Conservation (phyloP, 2,329 filamentous ascomycete genomes). For the Fonsecaea monophora region DNA sequence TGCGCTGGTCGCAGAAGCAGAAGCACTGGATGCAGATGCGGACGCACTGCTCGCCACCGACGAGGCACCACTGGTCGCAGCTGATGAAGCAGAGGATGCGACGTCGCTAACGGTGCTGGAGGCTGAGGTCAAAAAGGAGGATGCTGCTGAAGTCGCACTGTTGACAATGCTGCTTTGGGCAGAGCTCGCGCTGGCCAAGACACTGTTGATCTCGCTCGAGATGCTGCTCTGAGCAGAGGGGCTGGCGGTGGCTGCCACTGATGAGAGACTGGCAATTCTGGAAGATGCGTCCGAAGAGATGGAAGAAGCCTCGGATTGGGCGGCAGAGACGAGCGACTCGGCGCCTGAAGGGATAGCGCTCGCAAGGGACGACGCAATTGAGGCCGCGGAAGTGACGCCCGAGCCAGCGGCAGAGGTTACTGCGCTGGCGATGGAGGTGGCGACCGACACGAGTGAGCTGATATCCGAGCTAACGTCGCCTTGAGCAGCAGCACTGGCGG, state of each 20-base stretch:
- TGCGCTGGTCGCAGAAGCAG: slow-evolving; percentile 20
- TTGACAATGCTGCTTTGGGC: slow-evolving; percentile 21
- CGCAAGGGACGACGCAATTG: slow-evolving; percentile 29
- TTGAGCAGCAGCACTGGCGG: slow-evolving; percentile 26
- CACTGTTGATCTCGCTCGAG: slow-evolving; percentile 31
- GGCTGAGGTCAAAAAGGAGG: slow-evolving; percentile 23
- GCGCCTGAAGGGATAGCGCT: slow-evolving; percentile 17
- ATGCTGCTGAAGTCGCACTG: slow-evolving; percentile 22
- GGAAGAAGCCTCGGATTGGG: slow-evolving; percentile 23
- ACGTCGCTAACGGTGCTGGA: slow-evolving; percentile 18
- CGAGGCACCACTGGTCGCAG: neutral
- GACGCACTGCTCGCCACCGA: slow-evolving; percentile 19
- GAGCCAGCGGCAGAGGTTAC: slow-evolving; percentile 16
- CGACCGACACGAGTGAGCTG: slow-evolving; percentile 26
- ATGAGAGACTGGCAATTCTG: slow-evolving; percentile 27
- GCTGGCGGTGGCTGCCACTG: slow-evolving; percentile 28
- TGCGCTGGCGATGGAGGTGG: slow-evolving; percentile 24
- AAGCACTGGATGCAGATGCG: slow-evolving; percentile 20
- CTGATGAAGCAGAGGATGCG: slow-evolving; percentile 19
- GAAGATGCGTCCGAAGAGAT: slow-evolving; percentile 24
- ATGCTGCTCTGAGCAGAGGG: slow-evolving; percentile 29
- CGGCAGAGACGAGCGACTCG: slow-evolving; percentile 25
- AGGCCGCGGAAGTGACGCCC: slow-evolving; percentile 21
- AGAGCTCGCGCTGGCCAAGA: slow-evolving; percentile 26
- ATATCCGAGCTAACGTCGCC: slow-evolving; percentile 23